Evolutionary conservation across 352 stramenopile species (phyloP).

Genomic region (Globisporangium nodosum): DNA sequence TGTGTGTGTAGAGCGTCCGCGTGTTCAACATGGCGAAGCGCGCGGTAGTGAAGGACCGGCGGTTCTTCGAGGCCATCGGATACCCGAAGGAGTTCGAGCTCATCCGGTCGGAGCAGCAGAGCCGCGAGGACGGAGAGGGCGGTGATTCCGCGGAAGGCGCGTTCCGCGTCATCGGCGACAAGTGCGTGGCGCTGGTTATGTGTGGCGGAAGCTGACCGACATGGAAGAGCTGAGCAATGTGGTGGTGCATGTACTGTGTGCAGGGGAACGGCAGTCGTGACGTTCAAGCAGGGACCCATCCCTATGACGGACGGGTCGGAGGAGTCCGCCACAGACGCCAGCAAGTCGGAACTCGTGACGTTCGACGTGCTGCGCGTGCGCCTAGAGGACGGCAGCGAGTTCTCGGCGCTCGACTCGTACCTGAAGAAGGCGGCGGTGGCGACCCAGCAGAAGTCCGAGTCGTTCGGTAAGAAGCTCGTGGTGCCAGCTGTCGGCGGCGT

Average conservation of each 20-base stretch:
- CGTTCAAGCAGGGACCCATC: constrained; percentile 39
- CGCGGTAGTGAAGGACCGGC: constrained; percentile 64
- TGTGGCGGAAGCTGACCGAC: no score
- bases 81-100: constrained; percentile 71
- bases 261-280: constrained; percentile 37
- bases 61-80: constrained; percentile 62
- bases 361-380: constrained; percentile 50
- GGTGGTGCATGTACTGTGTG: background rate
- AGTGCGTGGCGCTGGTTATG: constrained; percentile 17
- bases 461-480: constrained; percentile 66
- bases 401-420: constrained; percentile 63
- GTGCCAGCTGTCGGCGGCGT: constrained; percentile 54
- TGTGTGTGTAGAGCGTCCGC: no score
- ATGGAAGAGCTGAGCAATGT: no score
- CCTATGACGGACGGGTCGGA: constrained; percentile 7
- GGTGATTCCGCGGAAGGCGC: constrained; percentile 21
- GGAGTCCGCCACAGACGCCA: constrained; percentile 7
- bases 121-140: constrained; percentile 9
- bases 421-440: constrained; percentile 43
- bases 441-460: constrained; percentile 52
- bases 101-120: constrained; percentile 8
- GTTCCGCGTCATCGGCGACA: constrained; percentile 56
- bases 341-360: constrained; percentile 30
- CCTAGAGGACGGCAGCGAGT: constrained; percentile 36
- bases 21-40: constrained; percentile 61